phyloP scores from a whole-genome alignment of 805 yeast genomes.

The Lipomyces anomalus region DNA sequence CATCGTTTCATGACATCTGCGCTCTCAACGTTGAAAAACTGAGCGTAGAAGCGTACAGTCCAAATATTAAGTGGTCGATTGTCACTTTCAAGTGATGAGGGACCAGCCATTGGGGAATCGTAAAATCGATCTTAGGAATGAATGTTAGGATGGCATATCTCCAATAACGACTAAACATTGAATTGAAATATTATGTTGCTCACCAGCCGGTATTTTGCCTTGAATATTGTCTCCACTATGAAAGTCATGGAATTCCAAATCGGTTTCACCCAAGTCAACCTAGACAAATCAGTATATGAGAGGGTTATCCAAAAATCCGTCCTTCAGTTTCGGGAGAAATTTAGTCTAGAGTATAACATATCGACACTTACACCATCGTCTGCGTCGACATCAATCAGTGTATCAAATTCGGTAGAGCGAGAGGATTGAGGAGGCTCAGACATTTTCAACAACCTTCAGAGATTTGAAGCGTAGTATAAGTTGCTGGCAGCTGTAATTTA shows the following conservation, averaged over 20 bases:
- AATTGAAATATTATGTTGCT: constrained; percentile 7
- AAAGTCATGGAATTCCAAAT: constrained; percentile 24
- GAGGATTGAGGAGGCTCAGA: too few species aligned
- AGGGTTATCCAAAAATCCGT: neutral
- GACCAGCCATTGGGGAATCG: neutral
- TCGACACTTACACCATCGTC: too few species aligned
- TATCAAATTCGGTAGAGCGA: too few species aligned
- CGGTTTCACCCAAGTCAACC: constrained; percentile 25
- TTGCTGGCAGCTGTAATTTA: too few species aligned
- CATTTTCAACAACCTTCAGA: too few species aligned
- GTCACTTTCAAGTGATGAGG: constrained; percentile 10
- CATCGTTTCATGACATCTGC: constrained; percentile 53
- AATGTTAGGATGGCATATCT: neutral
- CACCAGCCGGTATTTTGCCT: constrained; percentile 18
- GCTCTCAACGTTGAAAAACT: constrained; percentile 66
- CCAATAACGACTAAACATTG: neutral
- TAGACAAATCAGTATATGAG: neutral
- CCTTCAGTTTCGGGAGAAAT: neutral
- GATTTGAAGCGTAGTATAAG: too few species aligned
- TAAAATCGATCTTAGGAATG: neutral
- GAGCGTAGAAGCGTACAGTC: constrained; percentile 19
- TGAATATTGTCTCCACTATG: constrained; percentile 22
- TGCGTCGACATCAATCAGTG: too few species aligned
- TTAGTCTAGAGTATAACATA: too few species aligned
- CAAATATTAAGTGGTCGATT: constrained; percentile 15